Base-by-base conservation (phyloP, 1,284 basidiomycete genomes). In the Trichosporon ovoides region DNA sequence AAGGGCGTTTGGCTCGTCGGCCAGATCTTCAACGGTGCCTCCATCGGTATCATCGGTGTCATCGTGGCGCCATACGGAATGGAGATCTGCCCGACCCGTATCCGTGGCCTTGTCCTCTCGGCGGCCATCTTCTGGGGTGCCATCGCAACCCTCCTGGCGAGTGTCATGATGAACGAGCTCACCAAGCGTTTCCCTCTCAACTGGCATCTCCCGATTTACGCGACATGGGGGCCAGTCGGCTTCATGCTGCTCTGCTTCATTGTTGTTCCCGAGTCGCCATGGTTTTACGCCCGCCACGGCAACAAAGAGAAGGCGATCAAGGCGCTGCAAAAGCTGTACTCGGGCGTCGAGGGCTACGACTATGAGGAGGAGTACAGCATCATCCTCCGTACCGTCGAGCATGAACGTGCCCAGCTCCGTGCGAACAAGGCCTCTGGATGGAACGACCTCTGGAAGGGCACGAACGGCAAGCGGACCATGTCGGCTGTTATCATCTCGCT, bases 321-420 rank as follows among this genome's bases (percentile, higher is more conserved):
- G 56, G n/a, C 52, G 3, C 48, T 68, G 22, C 46, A 46, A 11
- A 50, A 40, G 19, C 60, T 71, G 10, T 67, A 68, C 53, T 67
- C 66, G 14, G 60, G 60, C 37, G 58, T 69, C 36, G 43, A 57
- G 16, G 64, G 62, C 1, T 71, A 69, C 64, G 60, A 71, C 55
- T 62, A 61, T 31, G 68, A 71, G 20, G 62, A 66, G 28, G 65
- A 71, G 56, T 69, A 67, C 56, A 53, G 35, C 1, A 68, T 60
- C 54, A 65, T 71, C 34, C 28, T 52, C 19, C 35, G 56, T 34
- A 64, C 66, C 10, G 55, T 69, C 38, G 63, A 59, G 50, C 64
- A 67, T 49, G 68, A 69, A 55, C 24, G 48, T 6, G 53, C 33
- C 7, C 49, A 43, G 19, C 16, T 58, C 12, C 24, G 48, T 19